Percentiles rank a stretch among this genome's conserved stretches.
Evolutionary conservation across 1,284 basidiomycete species (phyloP).

Genomic region (Tetrapyrgos nigripes): DNA sequence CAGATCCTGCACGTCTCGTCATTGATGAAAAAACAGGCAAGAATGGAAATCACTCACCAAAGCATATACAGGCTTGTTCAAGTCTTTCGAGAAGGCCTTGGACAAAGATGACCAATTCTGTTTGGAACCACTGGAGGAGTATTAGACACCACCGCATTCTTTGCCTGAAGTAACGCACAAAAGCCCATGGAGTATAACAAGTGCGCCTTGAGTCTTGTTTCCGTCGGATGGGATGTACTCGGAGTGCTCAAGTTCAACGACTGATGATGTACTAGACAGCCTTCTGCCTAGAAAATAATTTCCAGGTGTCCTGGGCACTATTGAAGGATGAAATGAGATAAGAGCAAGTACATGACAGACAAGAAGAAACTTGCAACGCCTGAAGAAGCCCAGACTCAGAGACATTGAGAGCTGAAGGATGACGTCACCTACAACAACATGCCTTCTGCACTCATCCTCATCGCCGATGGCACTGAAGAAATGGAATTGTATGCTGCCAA

Average conservation of each 20-base stretch:
- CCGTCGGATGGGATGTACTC: slow-evolving; percentile 12
- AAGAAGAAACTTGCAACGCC: background rate
- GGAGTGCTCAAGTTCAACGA: slow-evolving; percentile 12
- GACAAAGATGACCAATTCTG: slow-evolving; percentile 83
- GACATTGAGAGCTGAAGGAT: background rate
- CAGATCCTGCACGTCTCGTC: slow-evolving; percentile 61
- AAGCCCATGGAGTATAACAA: slow-evolving; percentile 16
- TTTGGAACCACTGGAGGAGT: slow-evolving; percentile 68
- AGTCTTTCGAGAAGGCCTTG: slow-evolving; percentile 64
- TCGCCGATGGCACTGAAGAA: slow-evolving; percentile 92
- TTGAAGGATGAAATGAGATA: background rate
- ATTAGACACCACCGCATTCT: background rate
- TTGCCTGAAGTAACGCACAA: slow-evolving; percentile 8
- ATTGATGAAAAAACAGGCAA: background rate
- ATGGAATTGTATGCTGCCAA: slow-evolving; percentile 80
- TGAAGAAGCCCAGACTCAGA: background rate
- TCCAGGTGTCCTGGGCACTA: background rate
- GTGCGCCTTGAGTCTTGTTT: slow-evolving; percentile 13
- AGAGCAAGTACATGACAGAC: background rate
- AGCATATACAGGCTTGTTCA: slow-evolving; percentile 73
- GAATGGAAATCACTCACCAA: slow-evolving; percentile 50
- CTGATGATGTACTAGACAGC: background rate
- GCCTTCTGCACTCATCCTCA: slow-evolving; percentile 72
- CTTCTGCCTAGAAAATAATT: too few species aligned
- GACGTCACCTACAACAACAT: slow-evolving; percentile 32